Evolutionary conservation across 2,329 filamentous ascomycete genomes (phyloP).

Genomic region (Diaporthe sp.): DNA sequence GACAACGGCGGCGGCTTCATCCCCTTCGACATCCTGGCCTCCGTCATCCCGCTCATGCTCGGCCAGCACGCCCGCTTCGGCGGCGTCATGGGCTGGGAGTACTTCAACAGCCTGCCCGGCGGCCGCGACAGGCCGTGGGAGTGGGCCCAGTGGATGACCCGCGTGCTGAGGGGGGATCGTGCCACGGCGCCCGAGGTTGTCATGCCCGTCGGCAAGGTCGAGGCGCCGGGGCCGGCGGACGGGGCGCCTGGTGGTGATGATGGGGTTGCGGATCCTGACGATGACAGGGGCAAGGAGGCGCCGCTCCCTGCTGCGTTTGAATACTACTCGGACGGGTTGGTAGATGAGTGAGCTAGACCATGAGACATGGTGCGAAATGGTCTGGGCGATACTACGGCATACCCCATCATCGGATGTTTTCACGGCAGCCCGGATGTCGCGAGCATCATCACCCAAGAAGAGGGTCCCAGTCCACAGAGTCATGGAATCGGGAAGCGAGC

Average conservation of each 20-base stretch:
- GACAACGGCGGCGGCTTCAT: conserved; percentile 78
- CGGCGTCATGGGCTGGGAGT: conserved; percentile 90
- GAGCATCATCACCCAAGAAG: background rate
- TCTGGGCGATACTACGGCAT: background rate
- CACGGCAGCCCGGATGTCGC: background rate
- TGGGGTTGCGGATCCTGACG: conserved; percentile 43
- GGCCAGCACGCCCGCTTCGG: conserved; percentile 76
- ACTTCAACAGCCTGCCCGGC: conserved; percentile 79
- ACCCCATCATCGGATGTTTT: background rate
- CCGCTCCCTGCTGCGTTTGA: conserved; percentile 50
- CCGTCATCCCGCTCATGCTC: conserved; percentile 69
- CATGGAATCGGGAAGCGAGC: background rate
- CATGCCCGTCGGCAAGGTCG: conserved; percentile 38
- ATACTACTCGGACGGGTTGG: conserved; percentile 49
- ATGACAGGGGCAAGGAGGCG: conserved; percentile 39
- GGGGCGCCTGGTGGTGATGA: conserved; percentile 26
- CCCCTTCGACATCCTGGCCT: conserved; percentile 67
- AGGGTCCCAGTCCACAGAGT: no score
- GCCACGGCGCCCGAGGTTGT: conserved; percentile 37
- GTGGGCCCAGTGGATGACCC: conserved; percentile 78
- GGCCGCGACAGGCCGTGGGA: conserved; percentile 74
- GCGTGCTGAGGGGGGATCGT: conserved; percentile 50
- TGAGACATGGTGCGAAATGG: background rate
- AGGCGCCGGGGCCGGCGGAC: background rate
- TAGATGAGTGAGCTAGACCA: background rate